These are phyloP conservation scores for Globisporangium spiculum DNA, from an alignment of 352 stramenopile species.

Conservation along the genomic window DNA sequence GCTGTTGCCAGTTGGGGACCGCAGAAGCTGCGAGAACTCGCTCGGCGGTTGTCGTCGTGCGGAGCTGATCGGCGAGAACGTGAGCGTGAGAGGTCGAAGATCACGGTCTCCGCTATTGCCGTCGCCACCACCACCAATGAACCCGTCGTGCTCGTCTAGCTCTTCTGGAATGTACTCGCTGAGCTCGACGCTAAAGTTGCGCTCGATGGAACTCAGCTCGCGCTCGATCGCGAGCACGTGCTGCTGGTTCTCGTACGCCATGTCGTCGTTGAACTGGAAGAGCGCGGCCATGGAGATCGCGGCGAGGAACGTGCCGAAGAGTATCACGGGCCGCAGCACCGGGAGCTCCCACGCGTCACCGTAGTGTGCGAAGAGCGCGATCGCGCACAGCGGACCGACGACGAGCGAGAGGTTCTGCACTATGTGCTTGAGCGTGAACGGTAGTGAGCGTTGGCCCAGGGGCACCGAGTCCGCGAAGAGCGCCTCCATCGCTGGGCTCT, in stretches of 20 bases:
- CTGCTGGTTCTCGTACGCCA: slow-evolving; percentile 65
- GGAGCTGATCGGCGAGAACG: slow-evolving; percentile 20
- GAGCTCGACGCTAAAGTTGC: slow-evolving; percentile 57
- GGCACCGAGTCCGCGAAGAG: slow-evolving; percentile 85
- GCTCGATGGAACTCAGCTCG: slow-evolving; percentile 60
- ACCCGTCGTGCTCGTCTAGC: slow-evolving; percentile 11
- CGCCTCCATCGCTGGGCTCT: slow-evolving; percentile 72
- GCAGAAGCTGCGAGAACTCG: slow-evolving; percentile 35
- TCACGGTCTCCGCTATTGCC: not conserved
- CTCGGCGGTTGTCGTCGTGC: slow-evolving; percentile 18
- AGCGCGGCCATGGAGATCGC: slow-evolving; percentile 57
- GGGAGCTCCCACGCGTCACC: slow-evolving; percentile 75
- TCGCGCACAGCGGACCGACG: slow-evolving; percentile 49
- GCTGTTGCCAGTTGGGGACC: slow-evolving; percentile 6
- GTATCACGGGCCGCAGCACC: slow-evolving; percentile 60
- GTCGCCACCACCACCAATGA: not conserved
- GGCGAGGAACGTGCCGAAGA: slow-evolving; percentile 59
- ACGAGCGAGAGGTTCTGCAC: slow-evolving; percentile 52
- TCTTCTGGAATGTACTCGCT: slow-evolving; percentile 32
- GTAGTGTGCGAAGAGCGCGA: slow-evolving; percentile 69
- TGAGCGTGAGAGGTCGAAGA: slow-evolving; percentile 3
- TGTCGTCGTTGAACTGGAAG: slow-evolving; percentile 80
- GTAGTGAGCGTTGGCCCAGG: slow-evolving; percentile 55
- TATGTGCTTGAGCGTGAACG: slow-evolving; percentile 76
- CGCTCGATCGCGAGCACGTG: slow-evolving; percentile 52